Evolutionary conservation across 305 asterid genomes (phyloP), one percentile per base, ranked within the genome.

Genomic region (Ilex paraguariensis): DNA sequence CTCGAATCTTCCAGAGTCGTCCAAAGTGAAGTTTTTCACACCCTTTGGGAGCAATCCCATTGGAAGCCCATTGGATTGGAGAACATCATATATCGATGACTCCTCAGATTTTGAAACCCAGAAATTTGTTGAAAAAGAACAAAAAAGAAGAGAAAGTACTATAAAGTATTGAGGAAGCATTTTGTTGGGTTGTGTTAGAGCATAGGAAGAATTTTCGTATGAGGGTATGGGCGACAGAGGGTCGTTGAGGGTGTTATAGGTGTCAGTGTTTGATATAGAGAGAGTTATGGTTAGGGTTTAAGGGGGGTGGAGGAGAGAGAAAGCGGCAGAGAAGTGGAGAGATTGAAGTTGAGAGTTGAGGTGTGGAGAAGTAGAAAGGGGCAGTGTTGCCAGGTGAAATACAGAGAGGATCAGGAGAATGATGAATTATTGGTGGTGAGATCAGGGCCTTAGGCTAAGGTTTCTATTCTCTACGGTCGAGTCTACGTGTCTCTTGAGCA

Each of bases 361-460:
- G 66, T 7, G 28, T 42, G 42, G 50, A 56, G 63, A 57, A 54
- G 51, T 12, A 17, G 71, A 50, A 31, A 12, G 46, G 61, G 51
- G n/a, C 13, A 7, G 13, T 50, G 14, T 2, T 57, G 80, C 75
- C 77, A 78, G 80, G 80, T 49, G 54, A 72, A 64, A 55, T 67
- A 17, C 59, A 55, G 59, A 55, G 59, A 10, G 32, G 59, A 55
- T 55, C 31, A 55, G 59, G 59, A 55, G 3, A 55, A 55, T 55
- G 59, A 55, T 55, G 31, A 55, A 77, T 77, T 77, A 77, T 77
- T 77, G 79, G 82, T 65, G 70, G 60, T 28, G 75, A 6, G 42
- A 13, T 11, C 45, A 70, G 77, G 73, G 21, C 75, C 88, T 69
- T 21, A 3, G 1, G 28, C 28, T 21, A 21, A 1, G 28, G 28